Conservation (phyloP, 202 grass and related monocot species). For the Zizania palustris region DNA sequence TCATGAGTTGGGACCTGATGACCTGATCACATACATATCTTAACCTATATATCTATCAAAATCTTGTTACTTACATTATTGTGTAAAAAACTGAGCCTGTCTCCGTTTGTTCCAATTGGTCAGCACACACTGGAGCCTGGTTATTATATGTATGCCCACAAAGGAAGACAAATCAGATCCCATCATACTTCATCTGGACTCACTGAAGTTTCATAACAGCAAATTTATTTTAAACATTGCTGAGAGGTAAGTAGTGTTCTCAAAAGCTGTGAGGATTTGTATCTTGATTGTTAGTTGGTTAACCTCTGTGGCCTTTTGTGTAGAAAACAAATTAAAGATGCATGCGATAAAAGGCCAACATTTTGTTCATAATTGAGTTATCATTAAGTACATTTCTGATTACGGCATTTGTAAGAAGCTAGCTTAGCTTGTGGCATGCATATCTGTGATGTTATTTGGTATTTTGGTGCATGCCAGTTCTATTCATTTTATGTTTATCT, state of each 20-base stretch:
- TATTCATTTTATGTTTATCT: not conserved
- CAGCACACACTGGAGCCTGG: slow-evolving; percentile 90
- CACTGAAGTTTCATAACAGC: slow-evolving; percentile 79
- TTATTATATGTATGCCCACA: slow-evolving; percentile 87
- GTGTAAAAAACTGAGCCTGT: slow-evolving; percentile 22
- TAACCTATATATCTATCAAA: slow-evolving; percentile 21
- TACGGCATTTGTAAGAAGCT: slow-evolving; percentile 12
- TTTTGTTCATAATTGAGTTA: slow-evolving; percentile 8
- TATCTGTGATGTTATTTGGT: slow-evolving; percentile 26
- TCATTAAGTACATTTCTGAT: slow-evolving; percentile 3
- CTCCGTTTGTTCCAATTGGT: slow-evolving; percentile 49
- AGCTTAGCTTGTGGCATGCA: not conserved
- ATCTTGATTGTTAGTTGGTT: slow-evolving; percentile 13
- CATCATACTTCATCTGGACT: slow-evolving; percentile 97
- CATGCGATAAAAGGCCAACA: not conserved
- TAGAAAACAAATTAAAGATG: not conserved
- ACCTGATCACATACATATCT: slow-evolving; percentile 21
- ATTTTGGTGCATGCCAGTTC: not conserved
- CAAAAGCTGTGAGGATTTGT: slow-evolving; percentile 10
- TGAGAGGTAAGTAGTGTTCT: slow-evolving; percentile 55
- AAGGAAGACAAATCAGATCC: slow-evolving; percentile 74
- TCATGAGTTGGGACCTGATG: slow-evolving; percentile 14
- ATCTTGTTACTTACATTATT: slow-evolving; percentile 14
- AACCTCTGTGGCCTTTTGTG: slow-evolving; percentile 22
- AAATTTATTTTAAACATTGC: slow-evolving; percentile 65